phyloP scores from a whole-genome alignment of 2,329 filamentous ascomycete genomes.

The Macroventuria anomochaeta region DNA sequence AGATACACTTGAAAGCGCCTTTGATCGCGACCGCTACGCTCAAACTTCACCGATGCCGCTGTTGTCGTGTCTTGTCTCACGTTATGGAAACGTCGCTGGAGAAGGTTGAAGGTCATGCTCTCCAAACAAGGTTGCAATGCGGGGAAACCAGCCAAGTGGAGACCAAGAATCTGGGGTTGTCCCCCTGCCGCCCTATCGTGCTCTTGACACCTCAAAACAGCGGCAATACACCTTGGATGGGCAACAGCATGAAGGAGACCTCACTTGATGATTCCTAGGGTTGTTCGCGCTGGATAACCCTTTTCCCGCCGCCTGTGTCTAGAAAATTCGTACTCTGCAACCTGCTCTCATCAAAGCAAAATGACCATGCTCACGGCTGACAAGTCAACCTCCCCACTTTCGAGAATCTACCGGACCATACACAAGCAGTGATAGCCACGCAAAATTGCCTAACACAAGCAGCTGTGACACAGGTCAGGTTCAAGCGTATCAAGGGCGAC shows the following conservation, averaged over 20 bases:
- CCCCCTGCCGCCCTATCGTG: background rate
- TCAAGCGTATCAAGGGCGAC: conserved; percentile 9
- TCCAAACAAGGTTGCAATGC: conserved; percentile 2
- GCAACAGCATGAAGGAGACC: background rate
- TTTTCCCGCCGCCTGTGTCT: background rate
- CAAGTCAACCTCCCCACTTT: conserved; percentile 19
- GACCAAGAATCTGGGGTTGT: conserved; percentile 8
- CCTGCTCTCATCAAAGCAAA: conserved; percentile 2
- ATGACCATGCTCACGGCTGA: conserved; percentile 7
- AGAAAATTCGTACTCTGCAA: background rate
- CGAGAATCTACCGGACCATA: conserved; percentile 17
- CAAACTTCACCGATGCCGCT: conserved; percentile 3
- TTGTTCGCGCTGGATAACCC: background rate
- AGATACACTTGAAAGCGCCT: background rate
- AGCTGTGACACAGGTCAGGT: conserved; percentile 11
- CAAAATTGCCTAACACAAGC: background rate
- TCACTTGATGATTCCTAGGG: background rate
- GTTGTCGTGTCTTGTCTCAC: background rate
- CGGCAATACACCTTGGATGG: background rate
- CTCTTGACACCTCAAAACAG: background rate
- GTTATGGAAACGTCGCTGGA: background rate
- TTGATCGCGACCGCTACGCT: background rate
- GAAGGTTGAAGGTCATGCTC: background rate
- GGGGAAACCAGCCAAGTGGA: conserved; percentile 10
- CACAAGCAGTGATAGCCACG: conserved; percentile 9